phyloP scores from a whole-genome alignment of 805 yeast genomes.

The Barnettozyma sucrosica region DNA sequence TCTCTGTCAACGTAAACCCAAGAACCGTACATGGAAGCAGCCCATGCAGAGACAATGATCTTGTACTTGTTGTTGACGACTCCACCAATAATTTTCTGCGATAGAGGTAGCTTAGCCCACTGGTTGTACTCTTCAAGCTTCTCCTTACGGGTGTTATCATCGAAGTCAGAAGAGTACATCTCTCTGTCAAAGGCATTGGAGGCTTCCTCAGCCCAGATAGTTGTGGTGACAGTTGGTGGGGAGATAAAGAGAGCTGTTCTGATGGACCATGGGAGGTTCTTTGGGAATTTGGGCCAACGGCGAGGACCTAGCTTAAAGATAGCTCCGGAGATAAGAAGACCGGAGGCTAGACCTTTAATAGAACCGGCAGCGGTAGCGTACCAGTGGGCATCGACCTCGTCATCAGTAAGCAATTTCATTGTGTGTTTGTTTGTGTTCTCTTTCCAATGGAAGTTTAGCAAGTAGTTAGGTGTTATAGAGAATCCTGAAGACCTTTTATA shows the following conservation, averaged over 20 bases:
- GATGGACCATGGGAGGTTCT: slow-evolving; percentile 46
- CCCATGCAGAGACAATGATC: slow-evolving; percentile 71
- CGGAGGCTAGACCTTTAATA: slow-evolving; percentile 50
- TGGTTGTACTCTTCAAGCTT: slow-evolving; percentile 40
- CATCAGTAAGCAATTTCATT: slow-evolving; percentile 64
- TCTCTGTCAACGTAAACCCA: slow-evolving; percentile 72
- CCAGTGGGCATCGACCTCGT: slow-evolving; percentile 63
- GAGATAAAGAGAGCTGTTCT: slow-evolving; percentile 60
- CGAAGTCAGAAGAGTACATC: slow-evolving; percentile 44
- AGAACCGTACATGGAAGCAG: slow-evolving; percentile 72
- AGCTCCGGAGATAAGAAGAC: slow-evolving; percentile 50
- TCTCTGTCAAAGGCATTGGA: slow-evolving; percentile 60
- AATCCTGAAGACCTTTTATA: neutral
- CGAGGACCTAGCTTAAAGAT: slow-evolving; percentile 46
- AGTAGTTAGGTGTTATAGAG: neutral
- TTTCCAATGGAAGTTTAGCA: neutral
- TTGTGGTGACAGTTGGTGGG: slow-evolving; percentile 59
- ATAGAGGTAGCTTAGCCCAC: slow-evolving; percentile 44
- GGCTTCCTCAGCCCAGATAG: slow-evolving; percentile 66
- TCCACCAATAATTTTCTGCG: slow-evolving; percentile 45
- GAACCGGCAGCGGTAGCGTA: slow-evolving; percentile 57
- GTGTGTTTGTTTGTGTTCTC: slow-evolving; percentile 11
- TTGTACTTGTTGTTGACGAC: slow-evolving; percentile 55
- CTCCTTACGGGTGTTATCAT: slow-evolving; percentile 27
- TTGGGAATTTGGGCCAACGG: slow-evolving; percentile 39